Conservation (phyloP, 2,329 filamentous ascomycete species). For the Westerdykella aurantiaca region DNA sequence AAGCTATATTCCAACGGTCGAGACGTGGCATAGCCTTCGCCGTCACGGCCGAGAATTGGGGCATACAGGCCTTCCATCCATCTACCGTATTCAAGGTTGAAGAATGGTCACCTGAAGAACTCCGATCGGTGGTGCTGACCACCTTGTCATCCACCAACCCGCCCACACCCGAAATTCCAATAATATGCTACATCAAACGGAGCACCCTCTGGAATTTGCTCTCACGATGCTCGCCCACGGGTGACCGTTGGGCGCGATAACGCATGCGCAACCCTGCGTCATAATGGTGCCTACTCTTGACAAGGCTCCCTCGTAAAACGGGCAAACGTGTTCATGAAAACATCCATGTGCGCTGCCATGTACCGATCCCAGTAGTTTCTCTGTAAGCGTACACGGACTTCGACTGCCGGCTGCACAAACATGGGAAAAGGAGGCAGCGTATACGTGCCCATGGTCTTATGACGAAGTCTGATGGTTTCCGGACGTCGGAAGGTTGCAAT, state of each 20-base stretch:
- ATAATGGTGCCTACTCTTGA: constrained; percentile 2
- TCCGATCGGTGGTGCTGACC: constrained; percentile 10
- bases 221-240: constrained; percentile 1
- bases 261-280: constrained; percentile 1
- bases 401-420: no score
- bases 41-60: not conserved
- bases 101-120: constrained; percentile 5
- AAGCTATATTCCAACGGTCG: not conserved
- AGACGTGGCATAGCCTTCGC: not conserved
- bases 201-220: constrained; percentile 3
- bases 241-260: not conserved
- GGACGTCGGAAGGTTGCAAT: no score
- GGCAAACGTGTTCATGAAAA: constrained; percentile 3
- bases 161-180: constrained; percentile 2
- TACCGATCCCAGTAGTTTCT: constrained; percentile 1
- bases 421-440: no score
- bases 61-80: constrained; percentile 8
- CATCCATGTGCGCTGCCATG: constrained; percentile 1
- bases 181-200: constrained; percentile 4
- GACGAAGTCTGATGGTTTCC: no score
- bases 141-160: not conserved
- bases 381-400: no score
- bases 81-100: constrained; percentile 5
- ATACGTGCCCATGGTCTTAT: no score
- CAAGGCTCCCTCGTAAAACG: constrained; percentile 2